phyloP scores from a whole-genome alignment of 2,329 filamentous ascomycete genomes.

The Ophiostoma sp. region DNA sequence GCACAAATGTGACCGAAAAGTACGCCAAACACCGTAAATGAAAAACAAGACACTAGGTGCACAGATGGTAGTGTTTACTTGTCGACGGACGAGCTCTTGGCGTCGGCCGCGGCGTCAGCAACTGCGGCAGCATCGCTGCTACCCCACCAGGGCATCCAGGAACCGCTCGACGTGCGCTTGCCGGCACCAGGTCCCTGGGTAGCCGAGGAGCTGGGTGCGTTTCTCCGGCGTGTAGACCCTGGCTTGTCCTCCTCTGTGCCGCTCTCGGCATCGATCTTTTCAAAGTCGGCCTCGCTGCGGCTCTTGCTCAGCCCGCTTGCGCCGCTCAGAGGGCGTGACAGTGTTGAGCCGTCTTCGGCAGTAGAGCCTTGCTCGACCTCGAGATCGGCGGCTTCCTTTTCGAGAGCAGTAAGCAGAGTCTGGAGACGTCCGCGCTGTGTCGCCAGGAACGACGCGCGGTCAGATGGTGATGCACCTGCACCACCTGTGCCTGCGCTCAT shows the following conservation, averaged over 20 bases:
- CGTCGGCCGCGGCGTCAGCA: constrained; percentile 26
- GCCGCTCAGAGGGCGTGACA: constrained; percentile 38
- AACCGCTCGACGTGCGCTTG: constrained; percentile 30
- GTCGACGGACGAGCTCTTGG: constrained; percentile 39
- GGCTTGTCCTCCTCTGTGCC: constrained; percentile 46
- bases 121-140: constrained; percentile 34
- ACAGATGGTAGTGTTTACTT: constrained; percentile 24
- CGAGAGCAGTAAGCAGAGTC: constrained; percentile 69
- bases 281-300: constrained; percentile 81
- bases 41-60: too few species aligned
- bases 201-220: constrained; percentile 26
- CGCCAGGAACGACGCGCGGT: constrained; percentile 69
- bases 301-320: constrained; percentile 71
- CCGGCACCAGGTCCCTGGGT: constrained; percentile 17
- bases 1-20: not conserved
- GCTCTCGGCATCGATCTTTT: constrained; percentile 72
- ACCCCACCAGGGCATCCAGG: constrained; percentile 50
- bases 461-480: constrained; percentile 29
- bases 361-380: constrained; percentile 22
- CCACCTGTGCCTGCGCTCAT: constrained; percentile 31
- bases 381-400: constrained; percentile 67
- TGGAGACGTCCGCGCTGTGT: constrained; percentile 73
- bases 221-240: constrained; percentile 24
- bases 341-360: constrained; percentile 16
- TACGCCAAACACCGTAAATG: not conserved